Percentiles rank a stretch among this genome's conserved stretches.
Conservation (phyloP, 345 rosid species). For the Carallia brachiata region DNA sequence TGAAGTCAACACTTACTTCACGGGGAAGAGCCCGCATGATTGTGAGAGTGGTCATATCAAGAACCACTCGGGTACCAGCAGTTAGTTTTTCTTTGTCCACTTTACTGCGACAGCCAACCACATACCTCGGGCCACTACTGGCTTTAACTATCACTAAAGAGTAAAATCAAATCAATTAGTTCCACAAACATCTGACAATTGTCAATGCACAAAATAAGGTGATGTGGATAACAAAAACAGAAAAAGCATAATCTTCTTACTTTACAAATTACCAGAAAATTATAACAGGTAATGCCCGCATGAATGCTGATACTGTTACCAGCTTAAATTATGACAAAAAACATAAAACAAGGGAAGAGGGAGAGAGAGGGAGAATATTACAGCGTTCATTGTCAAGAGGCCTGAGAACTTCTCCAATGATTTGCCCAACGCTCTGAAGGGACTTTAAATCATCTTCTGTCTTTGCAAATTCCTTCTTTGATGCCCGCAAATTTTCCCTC, state of each 20-base stretch:
- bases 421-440: constrained; percentile 99
- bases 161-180: not conserved
- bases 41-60: constrained; percentile 67
- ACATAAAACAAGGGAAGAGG: not conserved
- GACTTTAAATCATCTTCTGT: constrained; percentile 98
- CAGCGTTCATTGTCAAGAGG: constrained; percentile 94
- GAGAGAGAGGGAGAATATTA: constrained; percentile 26
- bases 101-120: constrained; percentile 96
- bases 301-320: too few species aligned
- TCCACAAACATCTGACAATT: not conserved
- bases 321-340: too few species aligned
- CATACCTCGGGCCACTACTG: constrained; percentile 93
- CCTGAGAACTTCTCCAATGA: constrained; percentile 95
- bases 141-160: constrained; percentile 88
- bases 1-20: constrained; percentile 39
- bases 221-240: not conserved
- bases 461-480: constrained; percentile 93
- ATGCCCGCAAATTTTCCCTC: constrained; percentile 70
- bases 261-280: too few species aligned
- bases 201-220: not conserved
- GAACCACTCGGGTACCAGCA: constrained; percentile 89
- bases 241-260: too few species aligned
- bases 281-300: too few species aligned
- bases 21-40: constrained; percentile 89
- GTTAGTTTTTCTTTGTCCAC: constrained; percentile 89